Conservation (phyloP, 139 green algal genomes). For the Diplosphaera chodatii region DNA sequence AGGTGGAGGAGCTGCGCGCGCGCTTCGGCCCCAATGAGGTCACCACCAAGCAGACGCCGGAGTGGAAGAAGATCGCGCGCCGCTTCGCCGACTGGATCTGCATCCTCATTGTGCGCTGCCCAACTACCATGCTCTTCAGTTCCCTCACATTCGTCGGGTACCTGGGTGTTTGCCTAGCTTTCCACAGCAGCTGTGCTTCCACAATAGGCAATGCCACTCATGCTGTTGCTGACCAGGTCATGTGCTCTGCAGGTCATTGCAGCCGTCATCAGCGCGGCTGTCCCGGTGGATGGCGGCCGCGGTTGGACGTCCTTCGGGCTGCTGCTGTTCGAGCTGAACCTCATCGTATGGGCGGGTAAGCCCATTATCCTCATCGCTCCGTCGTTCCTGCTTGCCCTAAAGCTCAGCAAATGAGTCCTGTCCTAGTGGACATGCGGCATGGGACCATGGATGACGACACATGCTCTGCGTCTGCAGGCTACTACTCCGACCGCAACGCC, state of each 20-base stretch:
- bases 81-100: conserved; percentile 32
- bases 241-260: conserved; percentile 16
- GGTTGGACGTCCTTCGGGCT: conserved; percentile 35
- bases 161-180: too few species aligned
- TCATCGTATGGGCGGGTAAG: conserved; percentile 17
- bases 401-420: too few species aligned
- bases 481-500: conserved; percentile 34
- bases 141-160: not conserved
- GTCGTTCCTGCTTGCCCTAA: too few species aligned
- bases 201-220: too few species aligned
- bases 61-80: conserved; percentile 37
- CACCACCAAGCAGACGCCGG: conserved; percentile 17
- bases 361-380: not conserved
- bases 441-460: not conserved
- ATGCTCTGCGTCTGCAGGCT: conserved; percentile 22
- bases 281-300: conserved; percentile 27
- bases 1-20: conserved; percentile 10
- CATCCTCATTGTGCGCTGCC: conserved; percentile 25
- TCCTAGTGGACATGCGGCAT: too few species aligned
- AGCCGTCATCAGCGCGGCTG: conserved; percentile 21
- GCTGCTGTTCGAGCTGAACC: conserved; percentile 40
- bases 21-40: conserved; percentile 26
- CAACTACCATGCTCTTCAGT: not conserved
- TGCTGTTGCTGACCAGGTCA: not conserved
- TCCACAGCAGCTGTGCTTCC: too few species aligned